Conservation (phyloP, 768 basidiomycete species). For the Boletus sensibilis region DNA sequence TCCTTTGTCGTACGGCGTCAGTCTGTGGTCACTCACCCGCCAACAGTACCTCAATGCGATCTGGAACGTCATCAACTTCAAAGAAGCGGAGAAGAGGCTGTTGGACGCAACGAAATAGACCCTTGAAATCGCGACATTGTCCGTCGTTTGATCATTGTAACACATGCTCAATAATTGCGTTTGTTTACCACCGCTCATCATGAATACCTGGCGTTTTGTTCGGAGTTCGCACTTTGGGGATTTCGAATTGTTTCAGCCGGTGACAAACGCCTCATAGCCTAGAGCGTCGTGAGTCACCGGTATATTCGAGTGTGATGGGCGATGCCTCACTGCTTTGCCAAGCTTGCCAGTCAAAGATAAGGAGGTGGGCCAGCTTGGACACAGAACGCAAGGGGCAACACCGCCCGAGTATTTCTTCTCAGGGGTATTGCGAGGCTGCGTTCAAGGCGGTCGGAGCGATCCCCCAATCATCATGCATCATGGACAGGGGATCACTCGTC, state of each 20-base stretch:
- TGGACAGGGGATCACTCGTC: not conserved
- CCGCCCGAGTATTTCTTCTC: not conserved
- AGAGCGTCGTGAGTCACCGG: not conserved
- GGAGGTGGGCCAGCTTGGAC: not conserved
- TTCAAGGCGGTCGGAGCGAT: not conserved
- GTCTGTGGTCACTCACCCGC: conserved; percentile 4
- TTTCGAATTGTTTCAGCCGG: too few relatives aligned
- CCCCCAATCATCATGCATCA: not conserved
- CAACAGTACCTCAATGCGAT: conserved; percentile 88
- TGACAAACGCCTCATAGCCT: not conserved
- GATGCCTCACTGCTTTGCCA: not conserved
- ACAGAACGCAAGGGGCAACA: too few relatives aligned
- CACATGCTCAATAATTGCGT: not conserved
- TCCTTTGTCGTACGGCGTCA: not conserved
- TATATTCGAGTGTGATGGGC: not conserved
- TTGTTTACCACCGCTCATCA: not conserved
- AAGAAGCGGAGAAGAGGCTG: conserved; percentile 75
- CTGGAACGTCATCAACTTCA: conserved; percentile 96
- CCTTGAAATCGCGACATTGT: not conserved
- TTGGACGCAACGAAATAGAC: conserved; percentile 37
- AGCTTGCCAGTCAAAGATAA: not conserved
- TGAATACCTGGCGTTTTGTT: not conserved
- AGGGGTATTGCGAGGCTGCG: not conserved
- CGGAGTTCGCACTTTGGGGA: not conserved
- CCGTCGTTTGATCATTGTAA: conserved; percentile 9